A percentile compares a stretch with the other conserved stretches of the same genome.
Conservation (phyloP, 2,329 filamentous ascomycete species). For the Fusarium sp. region DNA sequence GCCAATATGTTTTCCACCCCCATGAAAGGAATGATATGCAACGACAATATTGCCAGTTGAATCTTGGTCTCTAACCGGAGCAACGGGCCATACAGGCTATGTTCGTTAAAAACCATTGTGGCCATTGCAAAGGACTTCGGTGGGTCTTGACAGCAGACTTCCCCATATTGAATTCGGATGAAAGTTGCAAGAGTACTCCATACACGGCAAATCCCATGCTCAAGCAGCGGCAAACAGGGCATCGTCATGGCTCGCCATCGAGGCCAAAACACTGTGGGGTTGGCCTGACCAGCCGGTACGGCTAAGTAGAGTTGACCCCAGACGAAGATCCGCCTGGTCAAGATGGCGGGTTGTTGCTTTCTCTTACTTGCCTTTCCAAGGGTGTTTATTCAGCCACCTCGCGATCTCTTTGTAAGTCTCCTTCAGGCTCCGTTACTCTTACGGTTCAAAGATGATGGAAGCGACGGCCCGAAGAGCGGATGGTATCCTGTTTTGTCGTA, state of each 20-base stretch:
- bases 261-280: slow-evolving; percentile 7
- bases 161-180: slow-evolving; percentile 1
- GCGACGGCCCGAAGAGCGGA: slow-evolving; percentile 37
- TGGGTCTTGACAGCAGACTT: neutral
- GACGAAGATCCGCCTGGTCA: slow-evolving; percentile 18
- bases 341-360: slow-evolving; percentile 23
- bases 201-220: neutral
- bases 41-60: neutral
- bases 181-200: neutral
- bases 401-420: slow-evolving; percentile 17
- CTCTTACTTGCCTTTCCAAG: slow-evolving; percentile 23
- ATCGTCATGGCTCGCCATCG: neutral
- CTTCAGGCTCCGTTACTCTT: slow-evolving; percentile 8
- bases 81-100: slow-evolving; percentile 8
- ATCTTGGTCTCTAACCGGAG: neutral
- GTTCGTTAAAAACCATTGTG: slow-evolving; percentile 2
- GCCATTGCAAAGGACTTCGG: neutral
- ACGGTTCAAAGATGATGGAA: slow-evolving; percentile 29
- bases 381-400: slow-evolving; percentile 12
- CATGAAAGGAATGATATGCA: neutral
- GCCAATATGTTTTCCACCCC: neutral
- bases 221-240: slow-evolving; percentile 9
- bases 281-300: slow-evolving; percentile 17
- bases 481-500: slow-evolving; percentile 7
- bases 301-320: slow-evolving; percentile 27